Evolutionary conservation across 2,329 filamentous ascomycete genomes (phyloP), one percentile per base, ranked within the genome.

Genomic region (Botrytis tulipae): DNA sequence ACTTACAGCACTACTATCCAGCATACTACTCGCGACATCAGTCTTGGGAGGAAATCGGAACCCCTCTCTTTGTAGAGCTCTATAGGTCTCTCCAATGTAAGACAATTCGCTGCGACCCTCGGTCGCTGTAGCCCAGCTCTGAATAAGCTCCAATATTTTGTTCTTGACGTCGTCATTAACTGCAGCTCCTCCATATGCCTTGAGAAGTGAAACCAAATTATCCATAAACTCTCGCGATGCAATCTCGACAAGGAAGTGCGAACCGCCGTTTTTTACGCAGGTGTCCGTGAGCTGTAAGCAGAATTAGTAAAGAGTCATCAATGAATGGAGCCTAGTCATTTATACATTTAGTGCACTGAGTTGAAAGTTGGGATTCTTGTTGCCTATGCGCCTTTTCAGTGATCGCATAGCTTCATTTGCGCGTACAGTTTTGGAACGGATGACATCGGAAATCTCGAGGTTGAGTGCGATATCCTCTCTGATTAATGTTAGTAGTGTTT

Each of bases 181-280:
- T 14, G 93, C 90, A 51, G 89, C 90, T 29, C 84, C 83, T 3
- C 93, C 93, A 69, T 92, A 91, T 29, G 93, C 92, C 81, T 95
- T 95, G 46, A 99, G 87, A 25, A 99, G 87, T 48, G 95, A 98
- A 29, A 93, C 92, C 70, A 99, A 85, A 81, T 98, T 98, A 84
- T 99, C 96, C 92, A 99, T 97, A 81, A 98, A 99, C 84, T 99
- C 96, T 76, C 95, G 90, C 29, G 95, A 98, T 59, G 96, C 95
- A 78, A 99, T 96, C 84, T 99, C 96, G 77, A 91, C 88, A 68
- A 99, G 90, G 83, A 99, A 99, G 83, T 99, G 96, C 57, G 92
- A 89, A 78, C 96, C 96, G 74, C 96, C 96, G 86, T 99, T 99
- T 85, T 99, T 99, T 75, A 98, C 94, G 82, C 96, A 99, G 0